phyloP scores from a whole-genome alignment of 768 basidiomycete species.

The Hericium alpestre region DNA sequence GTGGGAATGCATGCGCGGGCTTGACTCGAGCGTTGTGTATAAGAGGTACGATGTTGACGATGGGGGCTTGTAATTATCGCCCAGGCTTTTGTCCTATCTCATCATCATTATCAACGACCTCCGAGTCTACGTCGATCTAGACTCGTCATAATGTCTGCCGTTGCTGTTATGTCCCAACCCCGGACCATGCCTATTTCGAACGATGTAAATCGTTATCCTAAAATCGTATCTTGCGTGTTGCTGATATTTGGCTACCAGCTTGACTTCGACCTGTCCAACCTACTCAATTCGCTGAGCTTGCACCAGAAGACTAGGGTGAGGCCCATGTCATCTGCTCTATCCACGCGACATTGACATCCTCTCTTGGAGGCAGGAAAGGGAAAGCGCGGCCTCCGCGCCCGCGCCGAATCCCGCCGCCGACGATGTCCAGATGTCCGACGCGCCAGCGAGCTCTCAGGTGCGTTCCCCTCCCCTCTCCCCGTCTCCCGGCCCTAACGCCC shows the following conservation, averaged over 20 bases:
- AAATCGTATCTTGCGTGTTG: too few species aligned
- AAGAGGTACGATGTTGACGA: neutral
- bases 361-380: slow-evolving; percentile 13
- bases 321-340: neutral
- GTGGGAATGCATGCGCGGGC: neutral
- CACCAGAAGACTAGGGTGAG: slow-evolving; percentile 12
- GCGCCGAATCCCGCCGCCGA: slow-evolving; percentile 2
- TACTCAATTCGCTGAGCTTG: slow-evolving; percentile 11
- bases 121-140: neutral
- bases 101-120: neutral
- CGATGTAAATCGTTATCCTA: neutral
- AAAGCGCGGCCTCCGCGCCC: slow-evolving; percentile 6
- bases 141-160: neutral
- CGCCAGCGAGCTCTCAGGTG: slow-evolving; percentile 8
- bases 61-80: neutral
- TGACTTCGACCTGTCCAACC: slow-evolving; percentile 9
- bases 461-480: neutral
- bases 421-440: slow-evolving; percentile 15
- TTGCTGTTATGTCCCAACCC: neutral
- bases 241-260: slow-evolving; percentile 1
- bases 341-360: slow-evolving; percentile 1
- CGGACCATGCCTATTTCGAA: neutral
- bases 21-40: neutral
- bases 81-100: neutral
- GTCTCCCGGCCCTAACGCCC: neutral